These are phyloP conservation scores for Pelargonium exstipulatum DNA, from an alignment of 441 rosid genomes.

Conservation along the genomic window DNA sequence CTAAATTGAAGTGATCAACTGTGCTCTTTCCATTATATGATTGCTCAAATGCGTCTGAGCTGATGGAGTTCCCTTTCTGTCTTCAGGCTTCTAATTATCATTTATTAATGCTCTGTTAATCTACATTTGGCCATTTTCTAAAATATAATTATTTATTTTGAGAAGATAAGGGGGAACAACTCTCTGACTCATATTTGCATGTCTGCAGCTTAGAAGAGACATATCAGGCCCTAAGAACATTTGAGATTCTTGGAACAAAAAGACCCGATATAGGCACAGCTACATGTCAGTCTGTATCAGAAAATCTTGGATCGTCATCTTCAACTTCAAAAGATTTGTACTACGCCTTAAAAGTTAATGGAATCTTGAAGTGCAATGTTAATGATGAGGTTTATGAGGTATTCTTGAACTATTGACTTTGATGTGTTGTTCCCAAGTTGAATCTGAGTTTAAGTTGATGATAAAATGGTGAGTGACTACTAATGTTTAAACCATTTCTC, in stretches of 20 bases:
- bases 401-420: slow-evolving; percentile 13
- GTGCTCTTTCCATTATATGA: too few species aligned
- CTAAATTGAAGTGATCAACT: too few species aligned
- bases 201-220: slow-evolving; percentile 63
- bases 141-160: neutral
- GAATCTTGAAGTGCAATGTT: slow-evolving; percentile 52
- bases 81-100: too few species aligned
- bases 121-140: neutral
- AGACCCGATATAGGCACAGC: slow-evolving; percentile 40
- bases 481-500: slow-evolving; percentile 2
- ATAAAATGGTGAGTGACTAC: neutral
- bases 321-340: slow-evolving; percentile 57
- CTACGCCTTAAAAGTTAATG: slow-evolving; percentile 59
- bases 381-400: slow-evolving; percentile 55
- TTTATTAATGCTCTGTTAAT: too few species aligned
- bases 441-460: neutral
- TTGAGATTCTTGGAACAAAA: slow-evolving; percentile 64
- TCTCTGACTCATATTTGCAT: neutral
- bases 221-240: slow-evolving; percentile 68
- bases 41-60: too few species aligned
- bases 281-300: slow-evolving; percentile 45
- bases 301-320: slow-evolving; percentile 51
- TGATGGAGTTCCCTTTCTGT: too few species aligned
- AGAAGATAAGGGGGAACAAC: neutral
- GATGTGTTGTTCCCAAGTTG: neutral